Evolutionary conservation across 179 eudicot species (phyloP).

Genomic region (Gypsophila paniculata): DNA sequence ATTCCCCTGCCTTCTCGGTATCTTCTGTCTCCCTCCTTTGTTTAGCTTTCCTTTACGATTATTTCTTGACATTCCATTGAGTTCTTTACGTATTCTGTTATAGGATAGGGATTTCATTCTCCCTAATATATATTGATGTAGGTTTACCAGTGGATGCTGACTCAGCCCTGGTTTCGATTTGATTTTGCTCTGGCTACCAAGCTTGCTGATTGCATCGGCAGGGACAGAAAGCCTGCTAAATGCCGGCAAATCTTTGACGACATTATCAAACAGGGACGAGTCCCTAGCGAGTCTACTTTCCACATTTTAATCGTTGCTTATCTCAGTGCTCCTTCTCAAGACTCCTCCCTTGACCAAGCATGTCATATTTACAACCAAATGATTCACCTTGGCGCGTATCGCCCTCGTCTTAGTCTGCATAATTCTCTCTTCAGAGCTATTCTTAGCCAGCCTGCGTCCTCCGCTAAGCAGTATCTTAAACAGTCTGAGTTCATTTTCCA

Average conservation of each 20-base stretch:
- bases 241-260: slow-evolving; percentile 80
- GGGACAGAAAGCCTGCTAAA: slow-evolving; percentile 62
- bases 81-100: too few species aligned
- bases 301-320: slow-evolving; percentile 72
- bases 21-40: not conserved
- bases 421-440: slow-evolving; percentile 80
- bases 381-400: slow-evolving; percentile 86
- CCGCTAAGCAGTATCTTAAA: slow-evolving; percentile 60
- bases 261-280: slow-evolving; percentile 76
- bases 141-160: slow-evolving; percentile 97
- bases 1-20: slow-evolving; percentile 81
- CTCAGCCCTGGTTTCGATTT: slow-evolving; percentile 80
- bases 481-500: slow-evolving; percentile 87
- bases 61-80: too few species aligned
- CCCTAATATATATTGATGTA: slow-evolving; percentile 16
- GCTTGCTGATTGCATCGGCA: slow-evolving; percentile 87
- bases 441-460: slow-evolving; percentile 48
- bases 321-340: slow-evolving; percentile 59
- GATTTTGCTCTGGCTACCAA: slow-evolving; percentile 91
- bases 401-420: slow-evolving; percentile 79
- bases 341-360: slow-evolving; percentile 64
- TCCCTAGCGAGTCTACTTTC: slow-evolving; percentile 89
- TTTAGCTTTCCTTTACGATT: not conserved
- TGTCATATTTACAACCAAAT: slow-evolving; percentile 73
- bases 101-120: too few species aligned